Percentiles rank a stretch among this genome's conserved stretches.
Evolutionary conservation across 2,329 filamentous ascomycete species (phyloP).

Genomic region (Exutisphaerella laricina): DNA sequence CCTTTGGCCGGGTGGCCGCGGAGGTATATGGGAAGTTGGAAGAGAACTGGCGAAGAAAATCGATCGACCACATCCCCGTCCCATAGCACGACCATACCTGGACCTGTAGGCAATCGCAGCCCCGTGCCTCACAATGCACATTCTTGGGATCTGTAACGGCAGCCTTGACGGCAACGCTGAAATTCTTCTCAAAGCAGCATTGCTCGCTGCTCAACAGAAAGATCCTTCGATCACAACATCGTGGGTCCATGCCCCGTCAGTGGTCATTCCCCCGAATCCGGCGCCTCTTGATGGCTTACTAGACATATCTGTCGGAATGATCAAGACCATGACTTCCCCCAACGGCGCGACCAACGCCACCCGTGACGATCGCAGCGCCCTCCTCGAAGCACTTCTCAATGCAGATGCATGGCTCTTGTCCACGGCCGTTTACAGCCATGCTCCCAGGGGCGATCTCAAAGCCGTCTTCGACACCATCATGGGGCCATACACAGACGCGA

Average conservation of each 20-base stretch:
- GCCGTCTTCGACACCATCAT: not conserved
- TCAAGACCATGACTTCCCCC: no score
- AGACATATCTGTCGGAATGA: no score
- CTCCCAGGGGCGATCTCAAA: slow-evolving; percentile 14
- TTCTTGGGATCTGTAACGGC: not conserved
- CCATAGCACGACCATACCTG: no score
- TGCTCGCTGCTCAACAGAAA: not conserved
- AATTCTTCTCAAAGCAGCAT: not conserved
- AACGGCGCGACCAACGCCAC: not conserved
- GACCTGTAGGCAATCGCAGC: no score
- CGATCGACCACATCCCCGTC: no score
- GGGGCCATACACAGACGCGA: not conserved
- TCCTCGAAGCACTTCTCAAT: slow-evolving; percentile 14
- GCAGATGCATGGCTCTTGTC: slow-evolving; percentile 15
- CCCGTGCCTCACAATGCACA: not conserved
- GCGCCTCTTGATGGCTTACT: not conserved
- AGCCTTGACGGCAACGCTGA: not conserved
- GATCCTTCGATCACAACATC: not conserved
- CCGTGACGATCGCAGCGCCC: slow-evolving; percentile 13
- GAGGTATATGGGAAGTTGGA: no score
- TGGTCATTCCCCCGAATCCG: not conserved
- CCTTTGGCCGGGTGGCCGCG: no score
- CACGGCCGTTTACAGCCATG: slow-evolving; percentile 13
- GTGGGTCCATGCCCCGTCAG: not conserved
- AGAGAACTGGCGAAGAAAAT: no score